Conservation (phyloP, 345 rosid species). For the Sapria himalayana region DNA sequence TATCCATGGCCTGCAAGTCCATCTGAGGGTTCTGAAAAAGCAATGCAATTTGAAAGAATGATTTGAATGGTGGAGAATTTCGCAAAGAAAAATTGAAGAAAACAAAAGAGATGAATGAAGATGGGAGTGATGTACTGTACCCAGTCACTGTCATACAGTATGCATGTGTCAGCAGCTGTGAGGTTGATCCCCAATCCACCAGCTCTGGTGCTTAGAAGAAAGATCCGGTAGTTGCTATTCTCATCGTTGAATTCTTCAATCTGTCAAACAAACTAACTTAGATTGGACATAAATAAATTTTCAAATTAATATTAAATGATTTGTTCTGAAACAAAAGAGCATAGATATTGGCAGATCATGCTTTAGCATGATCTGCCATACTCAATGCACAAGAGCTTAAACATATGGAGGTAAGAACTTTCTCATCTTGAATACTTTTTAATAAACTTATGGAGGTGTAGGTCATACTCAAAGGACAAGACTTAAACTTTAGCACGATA, state of each 20-base stretch:
- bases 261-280: constrained; percentile 31
- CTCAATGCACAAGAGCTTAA: no score
- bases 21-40: constrained; percentile 75
- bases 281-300: no score
- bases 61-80: neutral
- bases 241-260: constrained; percentile 62
- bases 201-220: constrained; percentile 90
- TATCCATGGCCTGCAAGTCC: constrained; percentile 98
- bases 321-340: no score
- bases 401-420: no score
- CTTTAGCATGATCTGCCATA: no score
- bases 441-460: no score
- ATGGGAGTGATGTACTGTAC: constrained; percentile 15
- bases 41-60: constrained; percentile 8
- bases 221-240: constrained; percentile 40
- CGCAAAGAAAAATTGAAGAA: neutral
- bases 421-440: no score
- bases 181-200: constrained; percentile 98
- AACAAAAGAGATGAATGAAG: constrained; percentile 1
- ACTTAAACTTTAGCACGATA: no score
- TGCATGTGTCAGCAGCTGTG: constrained; percentile 89
- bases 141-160: constrained; percentile 95
- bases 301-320: no score
- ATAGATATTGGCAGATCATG: no score
- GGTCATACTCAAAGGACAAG: no score